A percentile compares a stretch with the other conserved stretches of the same genome.
phyloP scores from a whole-genome alignment of 78 protist species.

The Chrysochromulina parva region DNA sequence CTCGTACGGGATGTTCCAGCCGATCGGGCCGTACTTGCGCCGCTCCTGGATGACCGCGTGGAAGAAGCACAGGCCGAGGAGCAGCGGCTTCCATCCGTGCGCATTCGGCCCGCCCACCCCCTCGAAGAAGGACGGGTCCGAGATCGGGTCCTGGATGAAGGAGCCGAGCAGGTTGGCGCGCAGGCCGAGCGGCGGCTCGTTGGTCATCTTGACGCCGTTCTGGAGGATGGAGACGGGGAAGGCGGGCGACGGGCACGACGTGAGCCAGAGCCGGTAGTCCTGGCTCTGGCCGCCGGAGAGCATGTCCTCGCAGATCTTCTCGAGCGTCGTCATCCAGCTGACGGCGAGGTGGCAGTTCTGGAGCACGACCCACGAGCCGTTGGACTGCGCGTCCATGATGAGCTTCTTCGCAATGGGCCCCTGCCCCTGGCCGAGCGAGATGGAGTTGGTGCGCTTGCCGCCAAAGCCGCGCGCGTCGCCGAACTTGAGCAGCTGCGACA shows the following conservation, averaged over 20 bases:
- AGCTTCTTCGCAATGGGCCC: slow-evolving; percentile 69
- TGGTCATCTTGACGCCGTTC: slow-evolving; percentile 84
- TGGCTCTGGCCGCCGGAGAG: slow-evolving; percentile 39
- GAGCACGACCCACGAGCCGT: slow-evolving; percentile 81
- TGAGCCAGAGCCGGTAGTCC: slow-evolving; percentile 90
- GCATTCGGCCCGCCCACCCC: neutral
- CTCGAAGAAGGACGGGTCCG: slow-evolving; percentile 11
- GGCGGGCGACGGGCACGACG: slow-evolving; percentile 62
- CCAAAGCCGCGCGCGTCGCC: slow-evolving; percentile 67
- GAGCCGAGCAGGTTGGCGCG: slow-evolving; percentile 67
- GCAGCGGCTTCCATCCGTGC: slow-evolving; percentile 41
- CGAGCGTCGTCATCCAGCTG: slow-evolving; percentile 73
- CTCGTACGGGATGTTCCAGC: slow-evolving; percentile 89
- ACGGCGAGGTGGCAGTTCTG: slow-evolving; percentile 85
- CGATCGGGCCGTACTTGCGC: slow-evolving; percentile 81
- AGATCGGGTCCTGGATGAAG: slow-evolving; percentile 15
- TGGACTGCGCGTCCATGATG: slow-evolving; percentile 64
- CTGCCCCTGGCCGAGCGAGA: slow-evolving; percentile 87
- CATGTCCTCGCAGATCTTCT: slow-evolving; percentile 70
- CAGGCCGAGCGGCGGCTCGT: slow-evolving; percentile 93
- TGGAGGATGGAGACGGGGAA: slow-evolving; percentile 86
- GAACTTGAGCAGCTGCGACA: slow-evolving; percentile 51
- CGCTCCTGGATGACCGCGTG: slow-evolving; percentile 88
- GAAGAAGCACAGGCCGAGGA: slow-evolving; percentile 77
- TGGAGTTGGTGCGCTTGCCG: neutral